Base-by-base conservation (phyloP, 306 rosid species). In the Castanea crenata region DNA sequence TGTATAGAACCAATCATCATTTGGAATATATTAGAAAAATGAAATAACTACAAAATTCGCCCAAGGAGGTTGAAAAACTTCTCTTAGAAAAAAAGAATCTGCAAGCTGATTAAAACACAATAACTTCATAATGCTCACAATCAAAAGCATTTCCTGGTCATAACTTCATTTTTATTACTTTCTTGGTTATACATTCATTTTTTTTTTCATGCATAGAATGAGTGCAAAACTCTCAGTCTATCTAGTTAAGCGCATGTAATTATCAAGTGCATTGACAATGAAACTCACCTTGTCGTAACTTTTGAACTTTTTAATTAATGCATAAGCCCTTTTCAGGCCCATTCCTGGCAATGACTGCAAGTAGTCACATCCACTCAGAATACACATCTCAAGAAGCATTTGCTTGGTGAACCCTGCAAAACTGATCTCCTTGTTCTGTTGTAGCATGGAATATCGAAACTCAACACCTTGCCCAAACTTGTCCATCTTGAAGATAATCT, bases 401-500 rank as follows among this genome's bases (percentile, higher is more conserved):
- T 93, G 94, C 79, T 81, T 84, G 69, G 88, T 89, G 85, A 93
- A 91, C 14, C 99, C 98, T 38, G 90, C 86, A 89, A 95, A 89
- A 84, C 80, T 85, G 83, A 93, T 84, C 81, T 91, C 98, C 91
- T 89, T 92, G 85, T 92, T 95, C 87, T 82, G 85, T 73, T 80
- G 89, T 54, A 95, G 88, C 91, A 78, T 88, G 76, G 90, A 89
- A 74, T 85, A 80, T 74, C 72, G 90, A 85, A 91, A 95, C 87
- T 91, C 92, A 34, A 93, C 93, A 55, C 89, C 99, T 85, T 93
- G 99, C 76, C 99, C 99, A 76, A 85, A 88, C 86, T 95, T 93
- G 89, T 95, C 97, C 98, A 93, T 95, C 87, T 95, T 91, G 76
- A 89, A 93, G 83, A 95, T 89, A 86, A 95, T 95, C 99, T 95